Conservation (phyloP, 306 rosid genomes). For the apple (Malus domestica) region DNA sequence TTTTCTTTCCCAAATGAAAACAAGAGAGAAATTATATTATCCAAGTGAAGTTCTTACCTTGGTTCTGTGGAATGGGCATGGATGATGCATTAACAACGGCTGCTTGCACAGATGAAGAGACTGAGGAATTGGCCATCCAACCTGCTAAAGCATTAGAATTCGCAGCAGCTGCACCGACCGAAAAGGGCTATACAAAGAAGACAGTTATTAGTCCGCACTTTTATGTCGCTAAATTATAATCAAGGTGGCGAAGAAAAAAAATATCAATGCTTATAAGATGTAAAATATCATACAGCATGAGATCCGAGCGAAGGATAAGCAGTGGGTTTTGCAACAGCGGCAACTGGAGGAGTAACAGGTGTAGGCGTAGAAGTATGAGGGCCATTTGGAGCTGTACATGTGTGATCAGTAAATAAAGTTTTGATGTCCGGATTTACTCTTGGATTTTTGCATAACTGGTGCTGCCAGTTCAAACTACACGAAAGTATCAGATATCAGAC, state of each 20-base stretch:
- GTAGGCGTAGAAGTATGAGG: slow-evolving; percentile 60
- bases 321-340: slow-evolving; percentile 74
- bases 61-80: slow-evolving; percentile 77
- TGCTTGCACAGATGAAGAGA: slow-evolving; percentile 86
- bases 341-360: slow-evolving; percentile 69
- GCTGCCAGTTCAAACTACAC: slow-evolving; percentile 94
- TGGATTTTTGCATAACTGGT: slow-evolving; percentile 79
- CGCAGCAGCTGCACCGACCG: slow-evolving; percentile 58
- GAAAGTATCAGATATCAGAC: slow-evolving; percentile 13
- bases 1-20: background rate
- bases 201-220: slow-evolving; percentile 11
- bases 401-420: slow-evolving; percentile 74
- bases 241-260: background rate
- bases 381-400: slow-evolving; percentile 64
- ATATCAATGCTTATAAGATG: slow-evolving; percentile 20
- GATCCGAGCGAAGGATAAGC: slow-evolving; percentile 65
- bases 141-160: slow-evolving; percentile 81
- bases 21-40: background rate
- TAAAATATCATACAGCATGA: slow-evolving; percentile 60
- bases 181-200: slow-evolving; percentile 51
- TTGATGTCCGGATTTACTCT: slow-evolving; percentile 72
- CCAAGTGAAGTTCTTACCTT: slow-evolving; percentile 43
- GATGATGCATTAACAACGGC: slow-evolving; percentile 82
- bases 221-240: background rate
- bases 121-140: slow-evolving; percentile 90